Conservation (phyloP, 306 rosid species). For the Casuarina cunninghamiana region DNA sequence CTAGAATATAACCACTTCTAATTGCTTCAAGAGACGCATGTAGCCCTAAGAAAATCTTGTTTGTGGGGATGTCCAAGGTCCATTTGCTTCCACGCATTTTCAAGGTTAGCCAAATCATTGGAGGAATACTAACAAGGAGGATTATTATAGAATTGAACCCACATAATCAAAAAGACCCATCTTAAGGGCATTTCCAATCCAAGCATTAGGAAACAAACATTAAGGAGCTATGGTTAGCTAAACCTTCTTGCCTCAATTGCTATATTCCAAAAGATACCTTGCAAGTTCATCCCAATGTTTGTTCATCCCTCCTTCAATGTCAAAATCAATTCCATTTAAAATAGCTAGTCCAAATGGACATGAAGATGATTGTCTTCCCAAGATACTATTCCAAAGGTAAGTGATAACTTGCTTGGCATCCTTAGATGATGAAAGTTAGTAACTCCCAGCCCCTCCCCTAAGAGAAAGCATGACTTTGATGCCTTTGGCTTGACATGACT, state of each 20-base stretch:
- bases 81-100: conserved; percentile 52
- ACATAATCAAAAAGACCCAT: conserved; percentile 61
- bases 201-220: conserved; percentile 62
- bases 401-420: conserved; percentile 50
- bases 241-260: conserved; percentile 44
- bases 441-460: conserved; percentile 56
- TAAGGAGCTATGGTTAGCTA: conserved; percentile 57
- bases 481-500: conserved; percentile 43
- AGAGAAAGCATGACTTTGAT: conserved; percentile 57
- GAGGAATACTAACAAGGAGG: conserved; percentile 51
- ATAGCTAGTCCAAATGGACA: conserved; percentile 55
- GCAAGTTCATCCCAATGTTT: conserved; percentile 58
- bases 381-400: conserved; percentile 61
- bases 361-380: conserved; percentile 47
- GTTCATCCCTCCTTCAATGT: conserved; percentile 58
- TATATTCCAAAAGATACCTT: conserved; percentile 36
- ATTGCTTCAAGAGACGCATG: conserved; percentile 55
- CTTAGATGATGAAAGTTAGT: conserved; percentile 40
- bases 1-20: conserved; percentile 55
- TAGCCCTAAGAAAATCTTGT: conserved; percentile 49
- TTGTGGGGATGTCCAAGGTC: conserved; percentile 38
- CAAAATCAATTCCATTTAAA: conserved; percentile 65
- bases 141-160: conserved; percentile 71
- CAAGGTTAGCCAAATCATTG: conserved; percentile 34
- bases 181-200: conserved; percentile 49